phyloP scores from a whole-genome alignment of 2,329 filamentous ascomycete species.

The Cercospora sp. region DNA sequence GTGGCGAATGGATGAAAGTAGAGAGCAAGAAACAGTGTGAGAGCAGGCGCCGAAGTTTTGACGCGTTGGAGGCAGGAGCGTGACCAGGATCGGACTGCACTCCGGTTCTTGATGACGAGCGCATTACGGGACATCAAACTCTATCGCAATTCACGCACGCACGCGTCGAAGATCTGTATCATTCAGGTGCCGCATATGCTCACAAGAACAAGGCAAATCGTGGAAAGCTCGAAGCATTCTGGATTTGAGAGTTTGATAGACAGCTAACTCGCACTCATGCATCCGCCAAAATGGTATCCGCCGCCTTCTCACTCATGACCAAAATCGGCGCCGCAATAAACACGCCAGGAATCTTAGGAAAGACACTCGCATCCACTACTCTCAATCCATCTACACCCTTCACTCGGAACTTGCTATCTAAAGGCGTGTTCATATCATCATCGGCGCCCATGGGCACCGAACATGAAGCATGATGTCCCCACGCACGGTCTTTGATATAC shows the following conservation, averaged over 20 bases:
- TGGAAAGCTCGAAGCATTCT: too few species aligned
- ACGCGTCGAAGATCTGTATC: background rate
- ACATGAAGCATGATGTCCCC: conserved; percentile 59
- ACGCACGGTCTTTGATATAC: conserved; percentile 48
- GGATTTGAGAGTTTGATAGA: too few species aligned
- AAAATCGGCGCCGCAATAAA: conserved; percentile 55
- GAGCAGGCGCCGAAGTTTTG: conserved; percentile 2
- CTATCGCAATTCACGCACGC: background rate
- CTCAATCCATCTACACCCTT: conserved; percentile 19
- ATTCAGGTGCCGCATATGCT: too few species aligned
- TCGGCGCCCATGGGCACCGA: conserved; percentile 55
- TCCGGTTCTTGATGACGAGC: conserved; percentile 3
- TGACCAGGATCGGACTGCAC: background rate
- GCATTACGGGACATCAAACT: conserved; percentile 7
- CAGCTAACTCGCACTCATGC: background rate
- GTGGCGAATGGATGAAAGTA: background rate
- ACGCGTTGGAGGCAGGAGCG: conserved; percentile 5
- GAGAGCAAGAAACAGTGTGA: background rate
- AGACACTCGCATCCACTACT: conserved; percentile 40
- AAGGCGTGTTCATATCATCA: conserved; percentile 19
- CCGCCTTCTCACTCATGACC: conserved; percentile 62
- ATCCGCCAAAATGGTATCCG: conserved; percentile 52
- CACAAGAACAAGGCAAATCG: too few species aligned
- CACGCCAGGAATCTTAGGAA: conserved; percentile 56
- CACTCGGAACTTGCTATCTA: conserved; percentile 22